Conservation (phyloP, 1,284 basidiomycete genomes). For the Fistulinella staudtii region DNA sequence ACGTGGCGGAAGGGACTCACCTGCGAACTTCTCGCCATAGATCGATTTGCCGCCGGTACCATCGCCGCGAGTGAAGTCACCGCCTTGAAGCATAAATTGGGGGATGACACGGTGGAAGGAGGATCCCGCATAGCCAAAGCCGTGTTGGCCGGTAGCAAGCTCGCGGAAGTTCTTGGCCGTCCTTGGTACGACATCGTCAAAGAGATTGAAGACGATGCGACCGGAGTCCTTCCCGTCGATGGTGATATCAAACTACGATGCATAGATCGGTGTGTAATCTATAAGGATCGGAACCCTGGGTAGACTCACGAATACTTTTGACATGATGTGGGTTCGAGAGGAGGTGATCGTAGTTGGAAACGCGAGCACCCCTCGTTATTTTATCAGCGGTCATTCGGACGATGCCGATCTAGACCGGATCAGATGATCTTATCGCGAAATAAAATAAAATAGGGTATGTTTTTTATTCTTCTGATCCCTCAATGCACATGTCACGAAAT, state of each 20-base stretch:
- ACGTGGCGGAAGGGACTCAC: conserved; percentile 31
- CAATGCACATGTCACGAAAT: too few relatives aligned
- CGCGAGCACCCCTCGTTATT: neutral
- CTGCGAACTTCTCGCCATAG: conserved; percentile 83
- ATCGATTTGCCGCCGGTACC: conserved; percentile 94
- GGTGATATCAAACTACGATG: conserved; percentile 70
- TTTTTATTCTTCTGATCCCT: too few relatives aligned
- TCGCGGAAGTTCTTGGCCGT: conserved; percentile 91
- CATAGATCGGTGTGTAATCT: too few relatives aligned
- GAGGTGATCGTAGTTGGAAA: neutral
- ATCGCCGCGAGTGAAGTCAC: conserved; percentile 68
- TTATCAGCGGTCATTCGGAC: too few relatives aligned
- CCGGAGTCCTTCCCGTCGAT: conserved; percentile 57
- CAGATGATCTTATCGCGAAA: too few relatives aligned
- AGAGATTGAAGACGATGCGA: conserved; percentile 83
- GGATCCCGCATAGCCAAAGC: conserved; percentile 62
- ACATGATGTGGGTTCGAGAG: conserved; percentile 31
- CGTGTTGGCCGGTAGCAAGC: conserved; percentile 75
- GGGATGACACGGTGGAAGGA: conserved; percentile 82
- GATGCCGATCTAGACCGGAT: conserved; percentile 23
- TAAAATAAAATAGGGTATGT: too few relatives aligned
- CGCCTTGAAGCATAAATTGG: conserved; percentile 61
- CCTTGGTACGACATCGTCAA: conserved; percentile 63
- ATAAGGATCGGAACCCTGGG: too few relatives aligned
- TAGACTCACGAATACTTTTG: conserved; percentile 45